phyloP scores from a whole-genome alignment of 345 rosid genomes.

The Theobroma cacao region DNA sequence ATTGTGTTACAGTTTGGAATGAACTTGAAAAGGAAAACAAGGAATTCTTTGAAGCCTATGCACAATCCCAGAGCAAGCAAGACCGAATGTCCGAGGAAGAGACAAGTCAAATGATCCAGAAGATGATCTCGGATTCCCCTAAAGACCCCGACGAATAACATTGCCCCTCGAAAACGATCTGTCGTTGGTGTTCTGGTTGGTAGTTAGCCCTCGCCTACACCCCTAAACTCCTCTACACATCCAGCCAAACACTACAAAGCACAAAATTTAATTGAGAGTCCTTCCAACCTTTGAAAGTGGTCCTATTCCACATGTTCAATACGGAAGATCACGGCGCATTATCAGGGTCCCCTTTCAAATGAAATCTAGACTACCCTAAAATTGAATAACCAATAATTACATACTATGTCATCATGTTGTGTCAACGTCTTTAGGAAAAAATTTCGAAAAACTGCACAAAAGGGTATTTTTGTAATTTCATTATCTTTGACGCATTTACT shows the following conservation, averaged over 20 bases:
- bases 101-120: constrained; percentile 72
- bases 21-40: constrained; percentile 92
- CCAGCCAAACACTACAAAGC: background rate
- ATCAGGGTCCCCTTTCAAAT: background rate
- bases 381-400: background rate
- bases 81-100: constrained; percentile 84
- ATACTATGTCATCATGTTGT: background rate
- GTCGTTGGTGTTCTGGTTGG: constrained; percentile 1
- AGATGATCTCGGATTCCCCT: constrained; percentile 61
- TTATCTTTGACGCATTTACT: no score
- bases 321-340: constrained; percentile 1
- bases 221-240: no score
- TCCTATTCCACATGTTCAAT: background rate
- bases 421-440: no score
- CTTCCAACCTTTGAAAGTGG: constrained; percentile 2
- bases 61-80: constrained; percentile 52
- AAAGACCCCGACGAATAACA: constrained; percentile 41
- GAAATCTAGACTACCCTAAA: background rate
- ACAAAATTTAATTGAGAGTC: background rate
- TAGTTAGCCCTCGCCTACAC: background rate
- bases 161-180: constrained; percentile 25
- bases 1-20: constrained; percentile 62
- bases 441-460: background rate
- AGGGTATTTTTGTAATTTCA: background rate
- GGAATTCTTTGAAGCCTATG: constrained; percentile 80